These are phyloP conservation scores for Colletotrichum eleusines DNA, from an alignment of 2,329 filamentous ascomycete species.

Conservation along the genomic window DNA sequence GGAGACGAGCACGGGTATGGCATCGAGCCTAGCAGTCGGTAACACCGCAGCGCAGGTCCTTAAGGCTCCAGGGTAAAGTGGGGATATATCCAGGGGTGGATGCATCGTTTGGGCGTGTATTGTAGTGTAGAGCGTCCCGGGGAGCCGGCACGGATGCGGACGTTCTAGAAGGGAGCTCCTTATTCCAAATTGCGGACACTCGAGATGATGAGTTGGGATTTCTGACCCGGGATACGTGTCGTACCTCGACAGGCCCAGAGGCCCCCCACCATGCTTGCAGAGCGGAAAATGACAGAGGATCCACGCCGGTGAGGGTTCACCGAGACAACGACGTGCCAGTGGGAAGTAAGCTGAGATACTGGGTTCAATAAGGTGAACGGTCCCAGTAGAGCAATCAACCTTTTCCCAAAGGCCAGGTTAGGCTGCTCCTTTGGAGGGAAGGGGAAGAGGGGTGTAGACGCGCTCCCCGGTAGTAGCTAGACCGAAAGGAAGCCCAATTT, in stretches of 20 bases:
- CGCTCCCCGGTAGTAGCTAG: slow-evolving; percentile 22
- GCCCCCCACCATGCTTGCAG: slow-evolving; percentile 18
- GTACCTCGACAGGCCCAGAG: slow-evolving; percentile 9
- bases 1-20: slow-evolving; percentile 12
- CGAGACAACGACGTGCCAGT: slow-evolving; percentile 20
- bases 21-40: slow-evolving; percentile 29
- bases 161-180: slow-evolving; percentile 30
- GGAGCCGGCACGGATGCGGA: slow-evolving; percentile 28
- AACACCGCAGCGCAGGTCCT: slow-evolving; percentile 30
- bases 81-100: not conserved
- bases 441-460: not conserved
- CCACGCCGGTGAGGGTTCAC: slow-evolving; percentile 37
- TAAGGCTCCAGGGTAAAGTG: slow-evolving; percentile 2
- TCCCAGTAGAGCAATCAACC: slow-evolving; percentile 3
- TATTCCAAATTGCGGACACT: slow-evolving; percentile 28
- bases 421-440: slow-evolving; percentile 13
- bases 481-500: slow-evolving; percentile 27
- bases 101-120: not conserved
- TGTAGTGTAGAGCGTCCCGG: slow-evolving; percentile 10
- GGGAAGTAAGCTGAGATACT: not conserved
- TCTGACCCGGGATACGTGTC: not conserved
- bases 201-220: slow-evolving; percentile 25
- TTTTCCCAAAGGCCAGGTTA: not conserved
- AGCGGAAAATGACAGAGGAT: slow-evolving; percentile 7
- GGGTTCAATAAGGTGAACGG: not conserved